These are phyloP conservation scores for Cladosporium austrohemisphaericum DNA, from an alignment of 2,329 filamentous ascomycete species.

Conservation along the genomic window DNA sequence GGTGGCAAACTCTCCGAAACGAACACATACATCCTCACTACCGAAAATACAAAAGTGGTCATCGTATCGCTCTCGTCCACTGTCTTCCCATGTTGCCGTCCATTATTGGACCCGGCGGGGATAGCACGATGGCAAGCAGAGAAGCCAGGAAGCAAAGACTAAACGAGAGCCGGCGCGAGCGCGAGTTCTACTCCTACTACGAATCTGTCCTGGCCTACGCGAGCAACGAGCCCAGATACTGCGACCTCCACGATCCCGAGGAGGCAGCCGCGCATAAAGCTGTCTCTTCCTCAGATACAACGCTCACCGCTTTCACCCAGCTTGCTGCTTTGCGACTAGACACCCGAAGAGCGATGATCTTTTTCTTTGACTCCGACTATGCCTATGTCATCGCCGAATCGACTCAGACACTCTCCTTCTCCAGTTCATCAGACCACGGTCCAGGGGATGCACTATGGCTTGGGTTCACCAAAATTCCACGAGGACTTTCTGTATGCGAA, in stretches of 20 bases:
- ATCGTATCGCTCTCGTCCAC: too few species aligned
- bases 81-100: too few species aligned
- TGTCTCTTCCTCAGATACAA: constrained; percentile 31
- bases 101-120: too few species aligned
- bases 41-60: too few species aligned
- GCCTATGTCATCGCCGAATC: constrained; percentile 55
- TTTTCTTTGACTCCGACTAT: constrained; percentile 48
- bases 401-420: constrained; percentile 45
- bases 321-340: constrained; percentile 49
- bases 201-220: constrained; percentile 15
- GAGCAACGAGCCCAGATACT: constrained; percentile 21
- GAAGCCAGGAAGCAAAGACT: constrained; percentile 4
- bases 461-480: constrained; percentile 28
- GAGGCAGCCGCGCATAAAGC: constrained; percentile 25
- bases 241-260: constrained; percentile 24
- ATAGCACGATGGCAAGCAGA: too few species aligned
- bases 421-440: constrained; percentile 23
- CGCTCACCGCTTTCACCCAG: constrained; percentile 49
- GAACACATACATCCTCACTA: too few species aligned
- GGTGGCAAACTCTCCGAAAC: too few species aligned
- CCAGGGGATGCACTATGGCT: constrained; percentile 28
- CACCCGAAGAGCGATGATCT: constrained; percentile 50
- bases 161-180: constrained; percentile 28
- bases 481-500: constrained; percentile 31
- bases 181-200: constrained; percentile 33